Conservation (phyloP, 345 rosid genomes). For the Pseudoturritis turrita region DNA sequence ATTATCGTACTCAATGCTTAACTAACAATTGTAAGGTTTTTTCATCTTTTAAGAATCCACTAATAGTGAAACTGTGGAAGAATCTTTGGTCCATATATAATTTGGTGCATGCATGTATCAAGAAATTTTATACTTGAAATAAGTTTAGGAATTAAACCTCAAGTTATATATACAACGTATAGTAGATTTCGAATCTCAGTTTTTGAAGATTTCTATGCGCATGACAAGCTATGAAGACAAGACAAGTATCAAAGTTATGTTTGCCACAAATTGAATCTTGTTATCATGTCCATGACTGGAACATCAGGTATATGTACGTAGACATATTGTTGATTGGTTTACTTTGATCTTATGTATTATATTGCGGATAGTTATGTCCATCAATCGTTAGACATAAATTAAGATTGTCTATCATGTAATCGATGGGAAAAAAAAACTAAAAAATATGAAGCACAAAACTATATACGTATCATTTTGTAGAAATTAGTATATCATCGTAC, state of each 20-base stretch:
- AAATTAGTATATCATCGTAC: neutral
- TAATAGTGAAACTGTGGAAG: neutral
- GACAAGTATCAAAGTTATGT: neutral
- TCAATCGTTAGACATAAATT: neutral
- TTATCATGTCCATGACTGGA: neutral
- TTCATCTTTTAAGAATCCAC: neutral
- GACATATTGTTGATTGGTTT: neutral
- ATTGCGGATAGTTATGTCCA: neutral
- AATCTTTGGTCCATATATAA: neutral
- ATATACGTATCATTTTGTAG: neutral
- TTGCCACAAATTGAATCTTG: neutral
- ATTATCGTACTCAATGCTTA: slow-evolving; percentile 18
- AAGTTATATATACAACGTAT: neutral
- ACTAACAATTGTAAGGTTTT: slow-evolving; percentile 13
- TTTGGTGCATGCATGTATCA: neutral
- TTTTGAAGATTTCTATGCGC: neutral
- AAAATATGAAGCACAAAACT: neutral
- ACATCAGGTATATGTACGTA: neutral
- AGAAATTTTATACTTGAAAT: neutral
- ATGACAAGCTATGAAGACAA: neutral
- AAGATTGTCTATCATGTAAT: neutral
- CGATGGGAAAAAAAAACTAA: neutral
- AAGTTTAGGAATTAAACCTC: neutral
- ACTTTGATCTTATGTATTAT: neutral
- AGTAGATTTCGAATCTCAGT: neutral